phyloP scores from a whole-genome alignment of 768 basidiomycete genomes.

The Collybia sp. region DNA sequence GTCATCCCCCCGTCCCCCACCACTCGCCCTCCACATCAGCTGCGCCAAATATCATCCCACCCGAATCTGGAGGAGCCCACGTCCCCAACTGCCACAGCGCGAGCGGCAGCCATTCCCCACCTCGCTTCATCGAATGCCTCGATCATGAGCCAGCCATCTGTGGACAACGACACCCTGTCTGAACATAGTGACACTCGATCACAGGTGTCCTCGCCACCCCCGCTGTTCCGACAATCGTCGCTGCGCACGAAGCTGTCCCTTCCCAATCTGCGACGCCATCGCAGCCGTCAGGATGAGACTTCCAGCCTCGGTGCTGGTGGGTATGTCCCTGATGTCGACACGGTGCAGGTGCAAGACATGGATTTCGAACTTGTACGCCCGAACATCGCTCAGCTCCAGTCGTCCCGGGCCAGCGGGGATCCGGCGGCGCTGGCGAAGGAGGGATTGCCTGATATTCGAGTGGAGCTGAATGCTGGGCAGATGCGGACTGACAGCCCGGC shows the following conservation, averaged over 20 bases:
- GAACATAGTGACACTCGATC: slow-evolving; percentile 27
- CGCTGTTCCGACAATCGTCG: slow-evolving; percentile 32
- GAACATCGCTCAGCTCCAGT: slow-evolving; percentile 34
- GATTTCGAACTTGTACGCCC: slow-evolving; percentile 79
- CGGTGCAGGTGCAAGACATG: slow-evolving; percentile 73
- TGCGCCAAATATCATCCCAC: slow-evolving; percentile 15
- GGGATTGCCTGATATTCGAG: slow-evolving; percentile 26
- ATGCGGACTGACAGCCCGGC: slow-evolving; percentile 39
- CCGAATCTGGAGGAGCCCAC: not conserved
- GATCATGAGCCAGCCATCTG: slow-evolving; percentile 10
- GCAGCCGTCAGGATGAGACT: slow-evolving; percentile 31
- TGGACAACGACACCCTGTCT: slow-evolving; percentile 20
- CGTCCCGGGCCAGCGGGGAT: slow-evolving; percentile 50
- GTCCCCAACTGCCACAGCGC: not conserved
- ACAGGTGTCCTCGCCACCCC: slow-evolving; percentile 32
- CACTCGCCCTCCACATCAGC: slow-evolving; percentile 13
- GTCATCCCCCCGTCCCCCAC: slow-evolving; percentile 15
- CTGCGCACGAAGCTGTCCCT: slow-evolving; percentile 65
- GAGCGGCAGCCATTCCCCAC: too few species aligned
- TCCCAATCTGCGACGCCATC: slow-evolving; percentile 54
- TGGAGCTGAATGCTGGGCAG: slow-evolving; percentile 16
- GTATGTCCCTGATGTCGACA: slow-evolving; percentile 36
- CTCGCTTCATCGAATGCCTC: not conserved
- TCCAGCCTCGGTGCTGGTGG: slow-evolving; percentile 15
- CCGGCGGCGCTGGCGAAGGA: slow-evolving; percentile 35